These are phyloP conservation scores for Xerophyta viscosa DNA, from an alignment of 106 monocot species.

Conservation along the genomic window DNA sequence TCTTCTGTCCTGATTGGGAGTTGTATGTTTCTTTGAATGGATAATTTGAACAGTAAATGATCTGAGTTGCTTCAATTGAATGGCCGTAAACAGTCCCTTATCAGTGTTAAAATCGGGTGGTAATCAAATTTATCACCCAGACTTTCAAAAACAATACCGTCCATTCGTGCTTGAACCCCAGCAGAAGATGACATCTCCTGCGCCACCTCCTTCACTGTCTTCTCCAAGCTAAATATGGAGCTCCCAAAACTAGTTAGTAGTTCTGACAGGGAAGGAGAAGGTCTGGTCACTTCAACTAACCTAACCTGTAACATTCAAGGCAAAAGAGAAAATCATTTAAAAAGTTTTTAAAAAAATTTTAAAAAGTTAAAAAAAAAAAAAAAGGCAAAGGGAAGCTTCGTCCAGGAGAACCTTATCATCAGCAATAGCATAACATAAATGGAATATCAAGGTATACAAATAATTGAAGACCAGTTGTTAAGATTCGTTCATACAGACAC, in stretches of 20 bases:
- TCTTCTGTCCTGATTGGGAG: too few relatives aligned
- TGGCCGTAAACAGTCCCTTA: conserved; percentile 36
- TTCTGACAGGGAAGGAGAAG: conserved; percentile 43
- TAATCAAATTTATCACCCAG: conserved; percentile 16
- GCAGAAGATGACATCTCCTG: conserved; percentile 27
- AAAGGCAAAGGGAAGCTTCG: too few relatives aligned
- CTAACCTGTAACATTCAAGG: conserved; percentile 33
- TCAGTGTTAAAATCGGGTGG: conserved; percentile 35
- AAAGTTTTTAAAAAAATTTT: not conserved
- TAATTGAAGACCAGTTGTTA: not conserved
- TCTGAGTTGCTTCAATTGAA: not conserved
- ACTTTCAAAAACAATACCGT: conserved; percentile 64
- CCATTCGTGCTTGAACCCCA: conserved; percentile 79
- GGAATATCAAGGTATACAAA: too few relatives aligned
- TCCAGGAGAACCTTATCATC: not conserved
- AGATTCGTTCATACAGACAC: too few relatives aligned
- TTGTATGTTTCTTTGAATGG: too few relatives aligned
- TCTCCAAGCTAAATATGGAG: conserved; percentile 52
- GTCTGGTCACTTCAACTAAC: conserved; percentile 59
- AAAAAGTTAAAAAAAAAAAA: too few relatives aligned
- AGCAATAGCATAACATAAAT: not conserved
- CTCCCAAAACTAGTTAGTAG: conserved; percentile 34
- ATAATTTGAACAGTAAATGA: too few relatives aligned
- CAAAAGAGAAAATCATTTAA: not conserved
- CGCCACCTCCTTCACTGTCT: conserved; percentile 41